A percentile compares a stretch with the other conserved stretches of the same genome.
phyloP scores from a whole-genome alignment of 345 rosid genomes.

The Theobroma cacao region DNA sequence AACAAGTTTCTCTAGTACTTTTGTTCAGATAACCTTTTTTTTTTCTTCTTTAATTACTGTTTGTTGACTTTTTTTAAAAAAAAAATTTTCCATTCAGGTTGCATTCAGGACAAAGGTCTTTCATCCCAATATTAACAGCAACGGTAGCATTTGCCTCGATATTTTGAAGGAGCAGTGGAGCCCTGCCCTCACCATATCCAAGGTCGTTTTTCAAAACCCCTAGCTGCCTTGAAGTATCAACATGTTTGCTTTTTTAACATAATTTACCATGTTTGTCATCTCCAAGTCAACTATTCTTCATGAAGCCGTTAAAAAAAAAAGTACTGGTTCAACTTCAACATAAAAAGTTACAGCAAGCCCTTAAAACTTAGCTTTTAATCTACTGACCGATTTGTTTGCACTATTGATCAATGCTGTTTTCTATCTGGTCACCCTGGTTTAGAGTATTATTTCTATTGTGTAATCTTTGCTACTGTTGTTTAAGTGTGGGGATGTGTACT shows the following conservation, averaged over 20 bases:
- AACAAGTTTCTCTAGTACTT: not conserved
- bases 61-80: too few species aligned
- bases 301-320: not conserved
- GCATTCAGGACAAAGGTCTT: constrained; percentile 95
- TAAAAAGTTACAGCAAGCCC: not conserved
- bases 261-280: not conserved
- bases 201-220: constrained; percentile 41
- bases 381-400: not conserved
- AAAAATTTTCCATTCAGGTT: constrained; percentile 53
- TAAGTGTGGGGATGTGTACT: not conserved
- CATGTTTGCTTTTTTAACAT: not conserved
- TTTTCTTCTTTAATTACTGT: not conserved
- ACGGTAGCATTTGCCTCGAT: constrained; percentile 97
- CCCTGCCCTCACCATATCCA: constrained; percentile 92
- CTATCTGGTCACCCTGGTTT: not conserved
- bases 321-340: not conserved
- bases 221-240: not conserved
- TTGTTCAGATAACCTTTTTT: not conserved
- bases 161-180: constrained; percentile 99
- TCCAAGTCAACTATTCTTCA: not conserved
- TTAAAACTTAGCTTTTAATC: too few species aligned
- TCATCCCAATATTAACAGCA: constrained; percentile 94
- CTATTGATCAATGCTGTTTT: not conserved
- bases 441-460: too few species aligned
- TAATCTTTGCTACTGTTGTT: too few species aligned